phyloP scores from a whole-genome alignment of 148 eudicot species.

The Polygonum maritimum region DNA sequence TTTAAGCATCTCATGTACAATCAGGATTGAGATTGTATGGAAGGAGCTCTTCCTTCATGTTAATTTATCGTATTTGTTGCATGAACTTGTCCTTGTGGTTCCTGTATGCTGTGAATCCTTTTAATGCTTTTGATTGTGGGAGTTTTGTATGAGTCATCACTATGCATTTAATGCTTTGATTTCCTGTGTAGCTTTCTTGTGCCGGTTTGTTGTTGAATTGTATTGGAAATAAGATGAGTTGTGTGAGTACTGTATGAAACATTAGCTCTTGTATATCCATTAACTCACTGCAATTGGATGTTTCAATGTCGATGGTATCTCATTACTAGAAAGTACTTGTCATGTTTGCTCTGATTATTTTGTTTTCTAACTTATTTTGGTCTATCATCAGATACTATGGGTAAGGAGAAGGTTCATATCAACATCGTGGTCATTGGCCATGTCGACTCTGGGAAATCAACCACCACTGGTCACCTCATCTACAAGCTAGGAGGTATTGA shows the following conservation, averaged over 20 bases:
- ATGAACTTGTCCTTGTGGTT: background rate
- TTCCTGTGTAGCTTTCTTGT: no score
- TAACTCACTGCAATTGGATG: background rate
- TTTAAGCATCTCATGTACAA: no score
- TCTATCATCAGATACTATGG: conserved; percentile 8
- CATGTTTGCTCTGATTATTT: background rate
- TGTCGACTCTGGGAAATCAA: conserved; percentile 23
- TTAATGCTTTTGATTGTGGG: background rate
- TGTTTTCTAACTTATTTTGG: background rate
- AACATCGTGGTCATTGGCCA: conserved; percentile 22
- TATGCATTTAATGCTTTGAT: no score
- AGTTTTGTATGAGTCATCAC: no score
- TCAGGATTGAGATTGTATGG: no score
- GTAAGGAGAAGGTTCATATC: conserved; percentile 19
- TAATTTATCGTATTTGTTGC: no score
- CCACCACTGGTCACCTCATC: conserved; percentile 40
- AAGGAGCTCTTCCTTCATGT: no score
- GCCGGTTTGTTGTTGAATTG: background rate
- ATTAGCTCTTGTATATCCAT: background rate
- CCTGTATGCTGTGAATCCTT: background rate
- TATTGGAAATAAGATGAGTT: background rate
- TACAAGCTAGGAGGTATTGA: conserved; percentile 48
- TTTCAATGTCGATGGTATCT: background rate
- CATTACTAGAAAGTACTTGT: no score
- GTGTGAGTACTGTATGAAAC: background rate